Evolutionary conservation across 169 alveolate genomes (phyloP).

Genomic region (Toxoplasma gondii): DNA sequence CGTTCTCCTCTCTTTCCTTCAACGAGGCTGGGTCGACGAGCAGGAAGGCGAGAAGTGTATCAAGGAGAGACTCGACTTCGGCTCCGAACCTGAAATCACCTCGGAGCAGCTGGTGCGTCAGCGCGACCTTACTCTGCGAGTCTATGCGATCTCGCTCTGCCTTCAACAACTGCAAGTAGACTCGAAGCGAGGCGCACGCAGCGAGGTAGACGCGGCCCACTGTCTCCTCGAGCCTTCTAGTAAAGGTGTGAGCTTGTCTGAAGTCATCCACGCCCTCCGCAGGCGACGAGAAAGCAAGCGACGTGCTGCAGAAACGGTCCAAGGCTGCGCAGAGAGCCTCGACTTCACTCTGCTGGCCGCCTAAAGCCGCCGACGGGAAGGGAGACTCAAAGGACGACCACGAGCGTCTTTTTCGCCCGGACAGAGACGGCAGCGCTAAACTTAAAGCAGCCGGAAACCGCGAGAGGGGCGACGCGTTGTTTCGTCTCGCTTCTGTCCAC

Average conservation of each 20-base stretch:
- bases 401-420: neutral
- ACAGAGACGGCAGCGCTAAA: neutral
- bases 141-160: neutral
- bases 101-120: slow-evolving; percentile 7
- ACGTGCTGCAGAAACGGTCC: neutral
- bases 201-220: slow-evolving; percentile 18
- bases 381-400: neutral
- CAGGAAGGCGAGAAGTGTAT: neutral
- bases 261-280: neutral
- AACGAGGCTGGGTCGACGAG: neutral
- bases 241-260: neutral
- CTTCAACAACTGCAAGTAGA: neutral
- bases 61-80: neutral
- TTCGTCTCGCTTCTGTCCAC: neutral
- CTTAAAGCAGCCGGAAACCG: neutral
- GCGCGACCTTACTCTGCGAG: neutral
- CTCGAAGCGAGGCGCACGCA: neutral
- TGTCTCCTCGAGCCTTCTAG: neutral
- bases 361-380: neutral
- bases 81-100: neutral
- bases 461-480: neutral
- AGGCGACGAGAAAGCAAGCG: neutral
- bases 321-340: neutral
- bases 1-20: neutral
- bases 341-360: neutral